phyloP scores from a whole-genome alignment of 257 asterid genomes.

The Striga asiatica region DNA sequence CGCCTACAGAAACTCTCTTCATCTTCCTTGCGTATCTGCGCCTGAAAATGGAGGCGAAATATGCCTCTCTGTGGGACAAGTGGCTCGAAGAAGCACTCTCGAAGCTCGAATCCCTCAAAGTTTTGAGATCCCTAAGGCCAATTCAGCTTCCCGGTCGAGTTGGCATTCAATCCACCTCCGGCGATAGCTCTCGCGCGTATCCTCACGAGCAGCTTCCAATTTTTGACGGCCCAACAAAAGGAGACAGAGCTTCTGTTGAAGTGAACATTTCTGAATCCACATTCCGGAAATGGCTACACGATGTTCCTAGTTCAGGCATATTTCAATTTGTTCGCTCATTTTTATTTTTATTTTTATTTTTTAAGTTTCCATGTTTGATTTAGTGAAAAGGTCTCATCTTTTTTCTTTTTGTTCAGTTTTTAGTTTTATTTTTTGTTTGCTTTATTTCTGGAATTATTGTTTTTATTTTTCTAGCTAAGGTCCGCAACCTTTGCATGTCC shows the following conservation, averaged over 20 bases:
- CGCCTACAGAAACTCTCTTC: background rate
- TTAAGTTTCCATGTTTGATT: background rate
- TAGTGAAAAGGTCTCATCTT: background rate
- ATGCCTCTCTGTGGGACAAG: constrained; percentile 35
- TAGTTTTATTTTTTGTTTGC: too few species aligned
- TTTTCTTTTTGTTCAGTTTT: background rate
- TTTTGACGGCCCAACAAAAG: constrained; percentile 48
- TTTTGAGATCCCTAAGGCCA: constrained; percentile 84
- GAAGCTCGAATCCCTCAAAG: constrained; percentile 47
- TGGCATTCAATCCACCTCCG: constrained; percentile 10
- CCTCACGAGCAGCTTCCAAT: constrained; percentile 17
- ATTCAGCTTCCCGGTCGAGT: constrained; percentile 42
- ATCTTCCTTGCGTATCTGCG: background rate
- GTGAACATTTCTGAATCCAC: constrained; percentile 61
- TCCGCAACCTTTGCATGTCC: background rate
- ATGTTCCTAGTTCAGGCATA: constrained; percentile 73
- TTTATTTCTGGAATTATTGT: too few species aligned
- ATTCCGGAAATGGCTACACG: constrained; percentile 67
- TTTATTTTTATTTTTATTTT: background rate
- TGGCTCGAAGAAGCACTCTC: constrained; percentile 68
- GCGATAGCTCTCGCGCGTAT: constrained; percentile 3
- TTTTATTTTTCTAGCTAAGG: background rate
- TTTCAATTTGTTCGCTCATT: background rate
- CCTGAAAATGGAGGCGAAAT: constrained; percentile 27
- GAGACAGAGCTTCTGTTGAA: constrained; percentile 87